Percentiles rank a stretch among this genome's conserved stretches.
Evolutionary conservation across 2,329 filamentous ascomycete genomes (phyloP).

Genomic region (Penicillium verrucosum): DNA sequence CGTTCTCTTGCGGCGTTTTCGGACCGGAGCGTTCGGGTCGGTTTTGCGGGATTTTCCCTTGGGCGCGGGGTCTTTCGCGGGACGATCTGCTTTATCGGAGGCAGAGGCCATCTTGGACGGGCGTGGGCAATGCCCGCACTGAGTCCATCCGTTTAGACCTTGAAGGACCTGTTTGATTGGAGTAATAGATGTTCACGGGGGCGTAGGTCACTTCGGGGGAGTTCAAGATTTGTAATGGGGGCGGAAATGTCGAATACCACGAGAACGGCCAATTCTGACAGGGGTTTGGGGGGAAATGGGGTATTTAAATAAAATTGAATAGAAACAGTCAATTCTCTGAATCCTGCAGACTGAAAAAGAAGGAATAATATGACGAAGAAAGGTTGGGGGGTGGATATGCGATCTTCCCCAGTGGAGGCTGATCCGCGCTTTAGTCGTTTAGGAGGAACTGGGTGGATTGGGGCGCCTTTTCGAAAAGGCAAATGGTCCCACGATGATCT

Average conservation of each 20-base stretch:
- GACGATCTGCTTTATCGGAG: conserved; percentile 12
- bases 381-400: conserved; percentile 13
- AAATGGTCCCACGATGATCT: conserved; percentile 4
- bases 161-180: background rate
- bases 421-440: conserved; percentile 19
- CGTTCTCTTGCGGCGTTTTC: conserved; percentile 78
- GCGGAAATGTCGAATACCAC: background rate
- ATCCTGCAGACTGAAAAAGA: background rate
- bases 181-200: background rate
- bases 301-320: background rate
- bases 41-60: conserved; percentile 28
- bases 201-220: background rate
- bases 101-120: conserved; percentile 15
- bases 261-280: background rate
- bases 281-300: background rate
- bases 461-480: conserved; percentile 2
- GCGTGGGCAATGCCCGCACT: conserved; percentile 7
- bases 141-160: conserved; percentile 14
- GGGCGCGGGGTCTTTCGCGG: conserved; percentile 21
- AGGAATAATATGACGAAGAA: conserved; percentile 5
- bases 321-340: background rate
- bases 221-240: background rate
- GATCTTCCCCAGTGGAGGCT: conserved; percentile 23
- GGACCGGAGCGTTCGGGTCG: conserved; percentile 32
- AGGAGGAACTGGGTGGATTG: conserved; percentile 4